These are phyloP conservation scores for Nymphaea thermarum DNA, from an alignment of 164 flowering plant genomes.

Conservation along the genomic window DNA sequence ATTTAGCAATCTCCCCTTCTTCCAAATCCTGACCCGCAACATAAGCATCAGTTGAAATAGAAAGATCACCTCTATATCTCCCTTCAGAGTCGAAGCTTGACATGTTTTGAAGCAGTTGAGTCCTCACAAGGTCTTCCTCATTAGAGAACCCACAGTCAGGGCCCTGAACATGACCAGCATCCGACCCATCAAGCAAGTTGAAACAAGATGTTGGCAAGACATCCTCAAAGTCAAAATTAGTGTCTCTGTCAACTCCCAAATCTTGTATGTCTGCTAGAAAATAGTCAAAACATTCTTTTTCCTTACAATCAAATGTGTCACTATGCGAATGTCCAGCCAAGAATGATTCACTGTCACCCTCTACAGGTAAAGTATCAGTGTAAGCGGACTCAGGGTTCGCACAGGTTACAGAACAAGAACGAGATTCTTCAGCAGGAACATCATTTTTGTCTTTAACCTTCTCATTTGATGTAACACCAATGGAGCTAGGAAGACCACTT, in stretches of 20 bases:
- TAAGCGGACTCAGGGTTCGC: not conserved
- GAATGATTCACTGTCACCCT: not conserved
- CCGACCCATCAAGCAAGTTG: conserved; percentile 28
- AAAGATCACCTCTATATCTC: not conserved
- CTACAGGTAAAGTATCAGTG: not conserved
- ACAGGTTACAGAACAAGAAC: conserved; percentile 13
- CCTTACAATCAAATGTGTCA: not conserved
- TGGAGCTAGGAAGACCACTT: conserved; percentile 21
- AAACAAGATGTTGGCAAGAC: conserved; percentile 47
- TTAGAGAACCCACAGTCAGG: conserved; percentile 26
- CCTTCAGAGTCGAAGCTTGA: not conserved
- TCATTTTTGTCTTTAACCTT: conserved; percentile 54
- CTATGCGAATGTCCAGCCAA: not conserved
- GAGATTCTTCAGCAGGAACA: conserved; percentile 23
- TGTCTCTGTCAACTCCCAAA: conserved; percentile 8
- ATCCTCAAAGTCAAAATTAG: conserved; percentile 47
- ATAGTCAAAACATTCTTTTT: conserved; percentile 3
- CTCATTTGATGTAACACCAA: conserved; percentile 49
- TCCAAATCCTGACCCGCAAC: conserved; percentile 39
- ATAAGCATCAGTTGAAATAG: conserved; percentile 1
- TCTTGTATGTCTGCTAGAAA: conserved; percentile 8
- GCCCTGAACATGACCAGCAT: conserved; percentile 59
- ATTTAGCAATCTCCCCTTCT: conserved; percentile 55
- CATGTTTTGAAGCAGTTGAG: not conserved
- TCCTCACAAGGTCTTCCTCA: conserved; percentile 8